A percentile compares a stretch with the other conserved stretches of the same genome.
These are phyloP conservation scores for Clathrospora elynae DNA, from an alignment of 2,329 filamentous ascomycete species.

Conservation along the genomic window DNA sequence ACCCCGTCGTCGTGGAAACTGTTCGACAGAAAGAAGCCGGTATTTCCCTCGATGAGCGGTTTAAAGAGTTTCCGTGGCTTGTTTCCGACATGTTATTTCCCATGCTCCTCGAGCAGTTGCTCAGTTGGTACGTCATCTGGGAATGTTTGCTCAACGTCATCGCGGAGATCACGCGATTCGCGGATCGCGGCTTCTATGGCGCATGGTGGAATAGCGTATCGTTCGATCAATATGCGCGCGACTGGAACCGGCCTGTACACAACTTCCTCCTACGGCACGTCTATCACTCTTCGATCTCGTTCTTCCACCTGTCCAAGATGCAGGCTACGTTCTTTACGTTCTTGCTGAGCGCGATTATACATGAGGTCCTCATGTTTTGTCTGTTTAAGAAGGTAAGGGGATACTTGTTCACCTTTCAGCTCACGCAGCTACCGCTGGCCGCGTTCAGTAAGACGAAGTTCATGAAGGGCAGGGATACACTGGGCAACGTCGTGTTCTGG, in stretches of 20 bases:
- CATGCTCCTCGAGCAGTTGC: slow-evolving; percentile 77
- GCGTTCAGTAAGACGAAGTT: slow-evolving; percentile 68
- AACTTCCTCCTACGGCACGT: slow-evolving; percentile 79
- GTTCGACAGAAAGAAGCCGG: slow-evolving; percentile 70
- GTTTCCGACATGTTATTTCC: slow-evolving; percentile 77
- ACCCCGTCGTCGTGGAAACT: slow-evolving; percentile 72
- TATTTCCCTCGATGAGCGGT: slow-evolving; percentile 64
- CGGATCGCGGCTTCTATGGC: slow-evolving; percentile 71
- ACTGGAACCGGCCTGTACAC: slow-evolving; percentile 83
- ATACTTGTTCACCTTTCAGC: slow-evolving; percentile 73
- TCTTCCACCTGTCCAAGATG: slow-evolving; percentile 70
- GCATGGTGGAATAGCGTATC: slow-evolving; percentile 60
- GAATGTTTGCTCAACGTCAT: slow-evolving; percentile 69
- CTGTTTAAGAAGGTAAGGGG: slow-evolving; percentile 78
- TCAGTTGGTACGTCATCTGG: slow-evolving; percentile 84
- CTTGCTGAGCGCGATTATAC: slow-evolving; percentile 70
- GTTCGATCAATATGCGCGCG: slow-evolving; percentile 78
- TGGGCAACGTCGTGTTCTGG: slow-evolving; percentile 81
- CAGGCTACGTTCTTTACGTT: slow-evolving; percentile 78
- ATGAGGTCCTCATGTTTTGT: slow-evolving; percentile 80
- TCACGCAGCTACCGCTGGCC: slow-evolving; percentile 75
- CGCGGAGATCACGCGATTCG: slow-evolving; percentile 76
- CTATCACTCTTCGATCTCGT: slow-evolving; percentile 77
- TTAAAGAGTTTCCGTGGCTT: slow-evolving; percentile 73
- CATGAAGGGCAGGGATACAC: slow-evolving; percentile 64